These are phyloP conservation scores for Paramecium tetraurelia DNA, from an alignment of 73 alveolate species.

Conservation along the genomic window DNA sequence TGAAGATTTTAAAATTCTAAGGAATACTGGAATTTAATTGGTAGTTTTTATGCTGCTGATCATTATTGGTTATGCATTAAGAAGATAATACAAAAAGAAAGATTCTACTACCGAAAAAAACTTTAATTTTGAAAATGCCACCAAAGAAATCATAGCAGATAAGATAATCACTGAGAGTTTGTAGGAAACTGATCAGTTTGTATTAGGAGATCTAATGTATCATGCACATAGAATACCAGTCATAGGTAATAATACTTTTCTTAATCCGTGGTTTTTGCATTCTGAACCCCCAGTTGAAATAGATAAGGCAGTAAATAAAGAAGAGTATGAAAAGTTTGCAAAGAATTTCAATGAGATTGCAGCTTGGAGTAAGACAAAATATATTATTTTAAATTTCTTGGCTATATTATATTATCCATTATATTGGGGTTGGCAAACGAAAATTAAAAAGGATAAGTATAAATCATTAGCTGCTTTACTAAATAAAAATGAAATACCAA, in stretches of 20 bases:
- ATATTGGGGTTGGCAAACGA: conserved; percentile 23
- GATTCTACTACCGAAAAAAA: conserved; percentile 11
- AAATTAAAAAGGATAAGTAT: neutral
- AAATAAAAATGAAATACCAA: neutral
- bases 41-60: neutral
- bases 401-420: conserved; percentile 7
- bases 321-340: conserved; percentile 24
- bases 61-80: neutral
- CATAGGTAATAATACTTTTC: conserved; percentile 26
- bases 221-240: conserved; percentile 48
- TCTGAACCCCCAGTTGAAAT: conserved; percentile 16
- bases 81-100: conserved; percentile 14
- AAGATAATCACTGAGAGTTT: neutral
- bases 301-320: neutral
- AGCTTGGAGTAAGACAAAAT: neutral
- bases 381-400: neutral
- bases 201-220: conserved; percentile 12
- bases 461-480: neutral
- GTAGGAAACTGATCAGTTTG: neutral
- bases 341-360: conserved; percentile 9
- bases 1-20: neutral
- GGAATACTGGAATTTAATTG: neutral
- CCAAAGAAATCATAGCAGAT: conserved; percentile 13
- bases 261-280: conserved; percentile 20
- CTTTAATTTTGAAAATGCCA: neutral